phyloP scores from a whole-genome alignment of 106 monocot genomes.

The Dendrobium catenatum region DNA sequence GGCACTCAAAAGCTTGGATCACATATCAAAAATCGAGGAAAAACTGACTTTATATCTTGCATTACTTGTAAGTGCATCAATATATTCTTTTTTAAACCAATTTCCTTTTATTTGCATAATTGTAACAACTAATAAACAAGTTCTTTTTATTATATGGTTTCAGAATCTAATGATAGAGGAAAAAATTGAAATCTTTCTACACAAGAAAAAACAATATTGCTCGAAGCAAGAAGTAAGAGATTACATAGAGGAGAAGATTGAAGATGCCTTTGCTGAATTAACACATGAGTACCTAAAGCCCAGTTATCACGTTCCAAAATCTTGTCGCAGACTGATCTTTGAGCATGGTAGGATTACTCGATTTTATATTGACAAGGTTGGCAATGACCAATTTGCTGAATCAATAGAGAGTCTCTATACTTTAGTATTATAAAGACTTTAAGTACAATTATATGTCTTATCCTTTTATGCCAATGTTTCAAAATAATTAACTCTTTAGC shows the following conservation, averaged over 20 bases:
- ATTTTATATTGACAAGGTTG: constrained; percentile 8
- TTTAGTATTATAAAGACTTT: not conserved
- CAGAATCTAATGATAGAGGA: not conserved
- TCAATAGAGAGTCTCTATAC: not conserved
- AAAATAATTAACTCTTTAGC: no score
- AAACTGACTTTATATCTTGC: not conserved
- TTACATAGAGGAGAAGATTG: constrained; percentile 8
- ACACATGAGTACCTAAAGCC: not conserved
- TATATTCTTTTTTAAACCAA: not conserved
- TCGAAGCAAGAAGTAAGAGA: constrained; percentile 12
- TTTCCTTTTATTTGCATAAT: not conserved
- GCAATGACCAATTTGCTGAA: not conserved
- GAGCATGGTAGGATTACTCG: constrained; percentile 29
- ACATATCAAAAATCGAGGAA: constrained; percentile 15
- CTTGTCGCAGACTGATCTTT: constrained; percentile 27
- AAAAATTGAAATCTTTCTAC: not conserved
- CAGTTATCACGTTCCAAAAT: constrained; percentile 9
- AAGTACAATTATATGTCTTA: no score
- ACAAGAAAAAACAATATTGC: constrained; percentile 17
- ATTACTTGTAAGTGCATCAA: constrained; percentile 7
- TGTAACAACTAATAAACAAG: not conserved
- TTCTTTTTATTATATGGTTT: not conserved
- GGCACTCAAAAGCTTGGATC: constrained; percentile 15
- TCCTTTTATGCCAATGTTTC: no score
- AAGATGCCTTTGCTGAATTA: constrained; percentile 28